Evolutionary conservation across 2,329 filamentous ascomycete species (phyloP), one percentile per base, ranked within the genome.

Genomic region (Calonectria pseudoturangicola): DNA sequence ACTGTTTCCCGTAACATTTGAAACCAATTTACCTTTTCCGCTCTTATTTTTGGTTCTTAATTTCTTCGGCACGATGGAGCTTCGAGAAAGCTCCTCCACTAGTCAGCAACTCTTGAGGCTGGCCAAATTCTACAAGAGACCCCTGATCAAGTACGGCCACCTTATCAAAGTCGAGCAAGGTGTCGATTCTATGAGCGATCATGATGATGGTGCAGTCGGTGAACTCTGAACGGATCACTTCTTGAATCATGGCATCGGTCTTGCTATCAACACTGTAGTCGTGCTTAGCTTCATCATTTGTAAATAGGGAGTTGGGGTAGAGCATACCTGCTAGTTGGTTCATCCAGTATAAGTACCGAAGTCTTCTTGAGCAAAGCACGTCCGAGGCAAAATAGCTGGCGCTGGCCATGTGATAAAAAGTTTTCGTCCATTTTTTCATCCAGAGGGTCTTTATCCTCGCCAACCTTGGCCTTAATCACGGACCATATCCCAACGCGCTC

Each of bases 401-500:
- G 74, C 58, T 84, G 82, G 0, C 82, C 82, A 16, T 82, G 82
- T 5, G 82, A 83, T n/a, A 83, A 60, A 50, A 79, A 87, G 73
- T 86, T 79, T 66, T 81, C 79, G 13, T 82, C 76, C 74, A 84
- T 80, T 66, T 84, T 82, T 27, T 76, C 74, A 7, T 82, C 79
- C 1, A 89, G 75, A 0, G 75, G 73, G 10, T 71, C 62, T 7
- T 73, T 75, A 3, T 65, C 74, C 1, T 70, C 85, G 0, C 83
- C 85, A 18, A 85, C 83, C 39, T 83, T 83, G 3, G 81, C 75
- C n/a, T 83, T 78, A 8, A 90, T 82, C 1, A 84, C 78, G 2
- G 84, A 77, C 83, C 84, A 87, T 0, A 92, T 80, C 4, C 86
- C 84, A 0, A 90, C 88, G 18, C 86, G 85, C 13, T 85, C 79